Base-by-base conservation (phyloP, 441 rosid genomes). In the Isatis lusitanica region DNA sequence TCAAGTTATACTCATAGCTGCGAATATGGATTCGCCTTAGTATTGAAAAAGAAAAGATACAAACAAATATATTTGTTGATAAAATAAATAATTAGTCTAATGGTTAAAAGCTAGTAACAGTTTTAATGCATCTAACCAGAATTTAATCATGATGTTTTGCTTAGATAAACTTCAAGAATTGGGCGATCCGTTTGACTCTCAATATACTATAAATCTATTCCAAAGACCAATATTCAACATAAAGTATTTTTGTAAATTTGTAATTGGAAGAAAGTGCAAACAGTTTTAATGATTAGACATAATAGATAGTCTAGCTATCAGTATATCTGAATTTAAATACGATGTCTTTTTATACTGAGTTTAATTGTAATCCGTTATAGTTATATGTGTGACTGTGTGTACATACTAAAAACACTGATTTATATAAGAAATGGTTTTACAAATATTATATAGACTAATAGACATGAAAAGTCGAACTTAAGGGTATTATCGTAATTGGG, bases 401-500 rank as follows among this genome's bases (percentile, higher is more conserved):
- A 18, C 55, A 47, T 9, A 15, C 51, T 63, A 65, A 9, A 51
- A 8, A 52, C 9, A n/a, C 15, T 66, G 10, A 18, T 15, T 15
- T 11, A 9, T 10, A 17, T 3, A 21, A 21, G 7, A 50, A 50
- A 18, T 9, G 15, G n/a, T 17, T 48, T 6, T 4, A 28, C 28
- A 62, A 4, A 26, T 5, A 33, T 31, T 31, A 31, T 7, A 36
- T 11, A 16, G n/a, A n/a, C n/a, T n/a, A n/a, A n/a, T n/a, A n/a
- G 42, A 69, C 55, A 21, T 52, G 56, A 52, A 50, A 62, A 33
- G 17, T 59, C 62, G n/a, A 21, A 18, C 26, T 1, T 0, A 59
- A 71, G 97, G 93, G 73, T 35, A 66, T 51, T 66, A 56, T 12
- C 30, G 91, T 83, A 63, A 82, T 13, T 66, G 9, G 9, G 16